phyloP scores from a whole-genome alignment of 2,329 filamentous ascomycete genomes.

The Cercospora nicotianae region DNA sequence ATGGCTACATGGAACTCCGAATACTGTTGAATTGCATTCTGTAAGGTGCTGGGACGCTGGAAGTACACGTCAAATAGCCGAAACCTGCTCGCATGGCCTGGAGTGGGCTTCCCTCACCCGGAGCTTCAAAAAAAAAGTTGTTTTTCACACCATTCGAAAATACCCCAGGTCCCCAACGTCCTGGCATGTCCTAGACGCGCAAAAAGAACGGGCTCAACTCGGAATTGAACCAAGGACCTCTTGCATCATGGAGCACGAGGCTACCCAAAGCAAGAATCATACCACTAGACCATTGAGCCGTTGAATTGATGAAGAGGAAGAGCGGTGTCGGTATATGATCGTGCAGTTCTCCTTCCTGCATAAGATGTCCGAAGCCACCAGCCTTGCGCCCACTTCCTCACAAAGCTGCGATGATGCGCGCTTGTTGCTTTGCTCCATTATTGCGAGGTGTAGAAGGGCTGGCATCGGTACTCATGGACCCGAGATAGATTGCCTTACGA shows the following conservation, averaged over 20 bases:
- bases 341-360: not conserved
- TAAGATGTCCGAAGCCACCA: too few relatives aligned
- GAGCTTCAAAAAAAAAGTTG: too few relatives aligned
- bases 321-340: not conserved
- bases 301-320: not conserved
- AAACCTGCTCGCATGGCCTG: too few relatives aligned
- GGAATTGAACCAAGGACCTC: constrained; percentile 15
- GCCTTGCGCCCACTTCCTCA: too few relatives aligned
- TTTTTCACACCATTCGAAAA: too few relatives aligned
- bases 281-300: constrained; percentile 6
- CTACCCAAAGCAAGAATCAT: constrained; percentile 15
- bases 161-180: not conserved
- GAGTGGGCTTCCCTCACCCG: too few relatives aligned
- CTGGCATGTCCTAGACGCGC: not conserved
- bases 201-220: constrained; percentile 1
- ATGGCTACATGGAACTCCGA: too few relatives aligned
- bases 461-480: not conserved
- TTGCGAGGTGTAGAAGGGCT: not conserved
- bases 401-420: too few relatives aligned
- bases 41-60: too few relatives aligned
- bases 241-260: not conserved
- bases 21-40: too few relatives aligned
- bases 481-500: not conserved
- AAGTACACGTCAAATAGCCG: too few relatives aligned
- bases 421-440: too few relatives aligned